These are phyloP conservation scores for Solanum neorickii DNA, from an alignment of 257 asterid species.

Conservation along the genomic window DNA sequence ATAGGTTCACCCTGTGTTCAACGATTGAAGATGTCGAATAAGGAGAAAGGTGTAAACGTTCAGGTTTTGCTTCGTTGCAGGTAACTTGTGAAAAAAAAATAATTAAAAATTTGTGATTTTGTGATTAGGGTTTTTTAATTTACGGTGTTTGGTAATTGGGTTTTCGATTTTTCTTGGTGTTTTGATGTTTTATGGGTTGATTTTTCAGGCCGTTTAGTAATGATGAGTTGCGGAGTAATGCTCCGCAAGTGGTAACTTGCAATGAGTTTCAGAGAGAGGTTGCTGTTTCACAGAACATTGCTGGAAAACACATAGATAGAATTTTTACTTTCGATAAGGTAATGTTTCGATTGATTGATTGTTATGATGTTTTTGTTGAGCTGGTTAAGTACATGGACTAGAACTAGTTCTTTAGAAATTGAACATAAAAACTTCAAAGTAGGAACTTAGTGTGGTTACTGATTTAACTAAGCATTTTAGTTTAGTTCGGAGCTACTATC, in stretches of 20 bases:
- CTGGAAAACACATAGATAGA: slow-evolving; percentile 84
- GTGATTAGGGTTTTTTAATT: background rate
- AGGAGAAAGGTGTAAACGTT: slow-evolving; percentile 82
- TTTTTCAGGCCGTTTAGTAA: slow-evolving; percentile 75
- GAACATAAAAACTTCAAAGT: background rate
- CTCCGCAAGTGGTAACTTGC: slow-evolving; percentile 85
- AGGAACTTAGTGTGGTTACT: background rate
- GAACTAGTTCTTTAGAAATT: background rate
- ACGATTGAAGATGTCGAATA: slow-evolving; percentile 44
- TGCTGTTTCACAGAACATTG: slow-evolving; percentile 66
- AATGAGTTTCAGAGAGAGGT: slow-evolving; percentile 79
- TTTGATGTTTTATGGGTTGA: background rate
- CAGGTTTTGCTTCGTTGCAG: slow-evolving; percentile 98
- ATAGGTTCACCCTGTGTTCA: background rate
- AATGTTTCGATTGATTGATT: background rate
- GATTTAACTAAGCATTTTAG: background rate
- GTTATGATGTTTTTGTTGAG: background rate
- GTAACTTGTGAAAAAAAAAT: slow-evolving; percentile 14
- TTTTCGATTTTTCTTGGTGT: background rate
- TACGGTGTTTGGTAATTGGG: background rate
- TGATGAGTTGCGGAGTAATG: slow-evolving; percentile 74
- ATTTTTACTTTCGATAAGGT: slow-evolving; percentile 89
- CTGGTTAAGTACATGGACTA: background rate
- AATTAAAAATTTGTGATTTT: background rate
- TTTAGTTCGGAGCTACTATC: background rate